These are phyloP conservation scores for Globisporangium lucens DNA, from an alignment of 352 stramenopile species.

Conservation along the genomic window DNA sequence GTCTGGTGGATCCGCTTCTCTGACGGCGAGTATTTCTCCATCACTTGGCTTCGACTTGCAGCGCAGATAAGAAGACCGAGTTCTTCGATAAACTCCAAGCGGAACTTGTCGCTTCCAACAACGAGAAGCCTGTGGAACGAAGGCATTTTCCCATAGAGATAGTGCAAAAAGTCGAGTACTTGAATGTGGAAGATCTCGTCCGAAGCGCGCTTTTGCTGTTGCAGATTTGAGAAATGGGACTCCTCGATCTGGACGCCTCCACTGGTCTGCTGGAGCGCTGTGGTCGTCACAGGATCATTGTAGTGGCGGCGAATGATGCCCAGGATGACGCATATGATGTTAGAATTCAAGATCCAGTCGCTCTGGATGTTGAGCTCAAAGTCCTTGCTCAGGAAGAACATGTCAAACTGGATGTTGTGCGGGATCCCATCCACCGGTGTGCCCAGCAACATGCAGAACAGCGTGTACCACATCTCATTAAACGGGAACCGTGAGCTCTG, in stretches of 20 bases:
- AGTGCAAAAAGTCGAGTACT: constrained; percentile 57
- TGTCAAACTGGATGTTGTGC: constrained; percentile 57
- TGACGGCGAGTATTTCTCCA: constrained; percentile 34
- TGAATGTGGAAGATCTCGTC: constrained; percentile 31
- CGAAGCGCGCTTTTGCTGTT: not conserved
- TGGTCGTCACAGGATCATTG: constrained; percentile 40
- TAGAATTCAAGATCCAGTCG: constrained; percentile 50
- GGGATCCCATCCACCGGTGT: constrained; percentile 58
- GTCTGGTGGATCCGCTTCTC: constrained; percentile 32
- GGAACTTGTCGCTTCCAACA: constrained; percentile 39
- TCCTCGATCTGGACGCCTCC: not conserved
- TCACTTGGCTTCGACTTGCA: constrained; percentile 37
- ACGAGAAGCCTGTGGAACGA: constrained; percentile 32
- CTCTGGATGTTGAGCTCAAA: constrained; percentile 64
- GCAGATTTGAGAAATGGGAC: not conserved
- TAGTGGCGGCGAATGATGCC: constrained; percentile 53
- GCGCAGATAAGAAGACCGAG: constrained; percentile 45
- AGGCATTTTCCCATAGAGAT: constrained; percentile 48
- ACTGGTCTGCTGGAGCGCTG: not conserved
- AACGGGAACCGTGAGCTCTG: constrained; percentile 42
- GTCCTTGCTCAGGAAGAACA: constrained; percentile 63
- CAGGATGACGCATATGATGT: constrained; percentile 53
- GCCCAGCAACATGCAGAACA: constrained; percentile 64
- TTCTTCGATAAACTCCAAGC: constrained; percentile 59
- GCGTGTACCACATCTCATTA: constrained; percentile 64